Base-by-base conservation (phyloP, 176 grass and related monocot species). In the Oryza meyeriana region DNA sequence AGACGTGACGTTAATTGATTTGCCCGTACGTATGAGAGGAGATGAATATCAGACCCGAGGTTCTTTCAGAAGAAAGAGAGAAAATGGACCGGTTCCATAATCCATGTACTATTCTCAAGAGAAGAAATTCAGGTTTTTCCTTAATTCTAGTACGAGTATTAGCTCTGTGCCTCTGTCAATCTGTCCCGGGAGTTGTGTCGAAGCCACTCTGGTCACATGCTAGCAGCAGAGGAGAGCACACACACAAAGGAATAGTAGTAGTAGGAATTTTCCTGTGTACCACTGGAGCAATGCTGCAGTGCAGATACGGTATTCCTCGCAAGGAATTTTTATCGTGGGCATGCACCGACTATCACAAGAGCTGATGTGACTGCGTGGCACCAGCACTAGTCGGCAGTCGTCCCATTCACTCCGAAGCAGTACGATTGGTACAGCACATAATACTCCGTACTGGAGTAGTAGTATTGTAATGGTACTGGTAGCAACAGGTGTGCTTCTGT, bases 291-390 rank as follows among this genome's bases (percentile, higher is more conserved):
- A 48, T 25, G 62, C 77, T 25, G 18, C 62, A 42, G 62, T 7
- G 75, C 57, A 44, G 36, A 63, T 39, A 77, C 58, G 34, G 62
- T 52, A 52, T 50, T 65, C 26, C 61, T 40, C 11, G 77, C 30
- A 39, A 57, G 65, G 45, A 80, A 79, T 79, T 79, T 66, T 58
- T 58, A 24, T 58, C 52, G 41, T 48, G 77, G 18, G 18, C 20
- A 41, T 41, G 40, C 61, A 29, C 24, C 63, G 17, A 7, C 62
- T 48, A 29, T 22, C 22, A 24, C 77, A 25, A 20, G 47, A 50
- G 47, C 47, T 50, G 47, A 18, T 17, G 17, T 52, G 40, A 42
- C 35, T 42, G 0, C 12, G 40, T 11, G 17, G 50, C 50, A 55
- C 50, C 18, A 55, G 50, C 55, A 59, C 55, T n/a, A 59, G n/a